A percentile compares a stretch with the other conserved stretches of the same genome.
These are phyloP conservation scores for Phytopythium sindhum DNA, from an alignment of 352 stramenopile species.

Conservation along the genomic window DNA sequence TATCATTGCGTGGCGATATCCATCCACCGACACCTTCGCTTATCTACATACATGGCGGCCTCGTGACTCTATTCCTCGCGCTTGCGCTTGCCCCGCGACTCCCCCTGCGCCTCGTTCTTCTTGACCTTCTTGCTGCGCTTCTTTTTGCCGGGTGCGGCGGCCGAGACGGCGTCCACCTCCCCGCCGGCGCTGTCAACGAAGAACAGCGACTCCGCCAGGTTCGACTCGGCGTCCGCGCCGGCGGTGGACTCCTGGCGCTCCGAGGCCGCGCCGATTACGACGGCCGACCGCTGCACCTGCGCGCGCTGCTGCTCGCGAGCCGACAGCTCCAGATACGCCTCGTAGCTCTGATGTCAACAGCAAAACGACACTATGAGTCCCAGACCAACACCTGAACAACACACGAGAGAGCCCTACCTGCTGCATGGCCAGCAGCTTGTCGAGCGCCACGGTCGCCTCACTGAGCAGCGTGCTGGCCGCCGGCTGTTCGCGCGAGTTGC, in stretches of 20 bases:
- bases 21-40: too few relatives aligned
- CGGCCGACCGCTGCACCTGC: conserved; percentile 2
- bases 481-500: conserved; percentile 21
- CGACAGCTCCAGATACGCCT: conserved; percentile 26
- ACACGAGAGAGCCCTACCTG: conserved; percentile 23
- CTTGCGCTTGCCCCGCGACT: conserved; percentile 1
- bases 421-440: conserved; percentile 36
- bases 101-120: background rate
- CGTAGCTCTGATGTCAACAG: conserved; percentile 38
- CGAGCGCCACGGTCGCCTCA: conserved; percentile 34
- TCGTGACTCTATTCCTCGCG: background rate
- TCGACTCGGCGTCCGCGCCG: background rate
- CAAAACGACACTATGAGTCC: conserved; percentile 4
- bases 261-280: background rate
- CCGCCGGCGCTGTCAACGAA: conserved; percentile 58
- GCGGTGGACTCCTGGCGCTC: background rate
- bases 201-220: conserved; percentile 31
- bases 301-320: conserved; percentile 20
- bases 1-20: too few relatives aligned
- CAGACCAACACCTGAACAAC: background rate
- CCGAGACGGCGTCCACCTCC: conserved; percentile 8
- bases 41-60: background rate
- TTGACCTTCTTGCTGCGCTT: background rate
- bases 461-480: conserved; percentile 49
- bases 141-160: background rate